Evolutionary conservation across 2,329 filamentous ascomycete species (phyloP), one percentile per base, ranked within the genome.

Genomic region (Lachnellula hyalina): DNA sequence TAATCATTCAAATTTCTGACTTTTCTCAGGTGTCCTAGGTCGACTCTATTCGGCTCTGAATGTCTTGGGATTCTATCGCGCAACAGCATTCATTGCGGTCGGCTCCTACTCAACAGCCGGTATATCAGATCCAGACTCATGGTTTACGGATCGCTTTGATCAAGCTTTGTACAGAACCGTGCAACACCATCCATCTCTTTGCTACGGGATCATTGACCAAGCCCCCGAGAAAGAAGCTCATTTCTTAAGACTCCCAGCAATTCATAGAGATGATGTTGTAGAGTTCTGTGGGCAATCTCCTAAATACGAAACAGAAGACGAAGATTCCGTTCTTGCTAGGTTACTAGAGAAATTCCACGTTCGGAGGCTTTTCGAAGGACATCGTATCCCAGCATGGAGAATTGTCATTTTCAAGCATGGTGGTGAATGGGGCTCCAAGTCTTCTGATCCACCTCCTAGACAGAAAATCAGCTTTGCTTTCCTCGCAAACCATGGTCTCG

Each of bases 131-230:
- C 41, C 41, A 44, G 41, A 44, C 2, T 25, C 41, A 19, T 44
- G 41, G 41, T 44, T 44, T 44, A 12, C 21, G 17, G 41, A 44
- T 12, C 41, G 41, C 41, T 44, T 44, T 15, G 41, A 44, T 21
- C 41, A 44, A 11, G 41, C 49, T 45, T 17, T 51, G 15, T 23
- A 51, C 25, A 34, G 51, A 14, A 52, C 51, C 9, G 51, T 59
- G 35, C 40, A 51, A 42, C 40, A 44, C n/a, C 53, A 59, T 41
- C 56, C 56, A 14, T 19, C 38, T 52, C 54, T 59, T 15, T 51
- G 51, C 17, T 56, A 56, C 44, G 56, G 56, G 3, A 44, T 59
- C 23, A 41, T 52, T n/a, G 47, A 54, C 21, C 23, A 50, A 48
- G 44, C 48, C 17, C 17, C 38, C 4, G n/a, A 21, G 17, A 34